Evolutionary conservation across 2,329 filamentous ascomycete genomes (phyloP), one percentile per base, ranked within the genome.

Genomic region (Colletotrichum aenigma): DNA sequence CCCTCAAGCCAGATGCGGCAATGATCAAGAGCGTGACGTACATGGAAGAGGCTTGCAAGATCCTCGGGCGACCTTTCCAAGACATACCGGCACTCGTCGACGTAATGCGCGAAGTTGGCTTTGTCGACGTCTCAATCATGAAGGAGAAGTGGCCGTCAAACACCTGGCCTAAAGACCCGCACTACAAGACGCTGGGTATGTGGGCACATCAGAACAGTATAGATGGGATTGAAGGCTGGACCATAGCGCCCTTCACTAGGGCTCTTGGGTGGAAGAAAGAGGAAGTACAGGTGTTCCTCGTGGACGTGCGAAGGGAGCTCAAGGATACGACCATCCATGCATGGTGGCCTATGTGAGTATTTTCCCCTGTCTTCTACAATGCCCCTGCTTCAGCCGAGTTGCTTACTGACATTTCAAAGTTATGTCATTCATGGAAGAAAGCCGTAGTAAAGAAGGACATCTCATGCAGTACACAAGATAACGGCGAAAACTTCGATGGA

Each of bases 91-190:
- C 69, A 0, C 83, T 84, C 38, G 81, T 81, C 66, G 80, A 84
- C 43, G 84, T 86, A 66, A 84, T 92, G 79, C 80, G 83, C 10
- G 87, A 88, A 16, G 88, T 87, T 0, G 91, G 91, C 1, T 92
- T 92, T 76, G 82, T 86, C 66, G 86, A 91, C 70, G 86, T 92
- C 1, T 81, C 82, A 0, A 86, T 90, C 78, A 81, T 85, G 3
- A 79, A 87, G 21, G 88, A 84, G 77, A 88, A 87, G 80, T 87
- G 89, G 82, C 89, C 90, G 1, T 85, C 84, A 32, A 89, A 88
- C 77, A 80, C 84, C 12, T 92, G 90, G 89, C 87, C 89, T 0
- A 87, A 86, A 61, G 87, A 90, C 55, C 83, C 84, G 8, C 85
- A 86, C 26, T 84, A 88, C 71, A 92, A 91, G 79, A 86, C 90